Percentiles rank a stretch among this genome's conserved stretches.
Evolutionary conservation across 106 monocot genomes (phyloP).

Genomic region (Dioscorea zingiberensis): DNA sequence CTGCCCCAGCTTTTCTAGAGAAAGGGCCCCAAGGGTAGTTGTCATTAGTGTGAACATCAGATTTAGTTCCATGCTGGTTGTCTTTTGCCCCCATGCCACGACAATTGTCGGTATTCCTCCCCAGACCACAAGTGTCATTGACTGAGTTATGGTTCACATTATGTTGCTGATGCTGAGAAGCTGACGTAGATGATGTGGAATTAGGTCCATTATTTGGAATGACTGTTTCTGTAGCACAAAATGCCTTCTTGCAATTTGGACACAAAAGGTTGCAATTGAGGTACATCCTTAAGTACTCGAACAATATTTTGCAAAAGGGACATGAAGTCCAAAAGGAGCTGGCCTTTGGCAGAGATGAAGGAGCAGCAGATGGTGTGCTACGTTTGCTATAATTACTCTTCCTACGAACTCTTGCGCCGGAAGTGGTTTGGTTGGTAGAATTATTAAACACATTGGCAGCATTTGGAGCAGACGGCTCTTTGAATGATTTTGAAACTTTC

Average conservation of each 20-base stretch:
- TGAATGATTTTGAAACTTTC: not conserved
- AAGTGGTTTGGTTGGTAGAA: not conserved
- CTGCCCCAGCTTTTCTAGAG: constrained; percentile 27
- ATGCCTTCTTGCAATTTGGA: constrained; percentile 36
- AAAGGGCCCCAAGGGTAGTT: constrained; percentile 35
- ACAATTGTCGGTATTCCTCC: not conserved
- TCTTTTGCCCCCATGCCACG: constrained; percentile 1
- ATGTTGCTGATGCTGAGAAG: constrained; percentile 10
- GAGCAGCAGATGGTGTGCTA: not conserved
- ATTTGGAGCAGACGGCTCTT: not conserved
- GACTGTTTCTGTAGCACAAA: constrained; percentile 29
- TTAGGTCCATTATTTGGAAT: constrained; percentile 13
- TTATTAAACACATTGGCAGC: constrained; percentile 3
- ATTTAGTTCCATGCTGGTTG: not conserved
- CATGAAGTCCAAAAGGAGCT: constrained; percentile 54
- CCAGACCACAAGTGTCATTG: constrained; percentile 5
- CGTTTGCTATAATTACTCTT: not conserved
- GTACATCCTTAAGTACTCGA: constrained; percentile 43
- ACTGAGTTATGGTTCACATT: constrained; percentile 2
- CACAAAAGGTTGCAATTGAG: constrained; percentile 50
- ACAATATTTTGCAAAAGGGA: constrained; percentile 42
- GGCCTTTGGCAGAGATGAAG: not conserved
- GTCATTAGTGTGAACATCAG: constrained; percentile 1
- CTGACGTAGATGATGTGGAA: not conserved
- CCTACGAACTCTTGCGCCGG: not conserved